Base-by-base conservation (phyloP, 2,329 filamentous ascomycete genomes). In the Clonostachys rhizophaga region DNA sequence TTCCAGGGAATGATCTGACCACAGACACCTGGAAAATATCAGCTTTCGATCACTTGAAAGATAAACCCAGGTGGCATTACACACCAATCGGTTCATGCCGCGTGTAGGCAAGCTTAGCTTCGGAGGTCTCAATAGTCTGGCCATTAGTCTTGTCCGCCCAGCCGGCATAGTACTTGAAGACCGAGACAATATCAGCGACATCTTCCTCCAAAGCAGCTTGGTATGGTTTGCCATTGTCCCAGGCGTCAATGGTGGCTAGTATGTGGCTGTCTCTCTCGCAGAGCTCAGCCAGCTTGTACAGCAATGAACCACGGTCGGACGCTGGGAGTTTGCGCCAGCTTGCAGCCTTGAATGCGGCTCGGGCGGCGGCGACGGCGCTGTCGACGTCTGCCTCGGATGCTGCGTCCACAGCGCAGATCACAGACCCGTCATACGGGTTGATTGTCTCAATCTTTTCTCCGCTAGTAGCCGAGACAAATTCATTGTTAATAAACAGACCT, bases 71-170 rank as follows among this genome's bases (percentile, higher is more conserved):
- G 24, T 30, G 7, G 4, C 24, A 10, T 30, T 30, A 30, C 24
- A 10, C 9, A 30, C 24, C 24, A 10, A 30, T 30, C 24, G 24
- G 24, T 30, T 30, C 24, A 30, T 30, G 24, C 8, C 24, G 24
- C 24, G 24, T 30, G 8, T 30, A 30, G 8, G 24, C 24, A 30
- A 30, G 24, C 24, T 30, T 30, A 30, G 24, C 24, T 3, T 30
- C 24, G 59, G 79, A 73, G 56, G 89, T 87, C 58, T 95, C 88
- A 54, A 94, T 84, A 48, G 90, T 89, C 76, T 91, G 89, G 68
- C 90, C 90, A 68, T 84, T 78, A 55, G 94, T 84, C 83, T 95
- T 96, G 77, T 96, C 90, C 59, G 90, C 87, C 84, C 87, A 95
- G 52, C 91, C 91, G 61, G 79, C 90, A 59, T 70, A 71, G 64